phyloP scores from a whole-genome alignment of 2,329 filamentous ascomycete species.

The Talaromyces funiculosus region DNA sequence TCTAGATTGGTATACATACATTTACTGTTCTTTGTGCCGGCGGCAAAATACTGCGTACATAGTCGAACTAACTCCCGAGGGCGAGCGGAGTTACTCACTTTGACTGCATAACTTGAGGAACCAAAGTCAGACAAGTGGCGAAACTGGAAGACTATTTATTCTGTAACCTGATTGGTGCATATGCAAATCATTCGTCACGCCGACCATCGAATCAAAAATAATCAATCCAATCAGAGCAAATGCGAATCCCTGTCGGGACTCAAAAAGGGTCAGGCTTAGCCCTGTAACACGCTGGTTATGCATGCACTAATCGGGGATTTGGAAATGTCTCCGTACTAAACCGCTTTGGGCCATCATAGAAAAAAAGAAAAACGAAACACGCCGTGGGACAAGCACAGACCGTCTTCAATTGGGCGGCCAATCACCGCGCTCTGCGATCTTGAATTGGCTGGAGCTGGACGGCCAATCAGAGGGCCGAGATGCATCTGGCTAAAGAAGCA shows the following conservation, averaged over 20 bases:
- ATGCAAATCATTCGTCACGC: neutral
- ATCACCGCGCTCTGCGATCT: neutral
- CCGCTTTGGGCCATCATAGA: neutral
- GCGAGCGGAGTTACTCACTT: neutral
- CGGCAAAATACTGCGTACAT: too few species aligned
- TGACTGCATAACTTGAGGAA: neutral
- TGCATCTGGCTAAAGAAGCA: neutral
- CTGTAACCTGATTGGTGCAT: neutral
- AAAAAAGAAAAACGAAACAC: neutral
- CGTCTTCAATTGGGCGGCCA: conserved; percentile 6
- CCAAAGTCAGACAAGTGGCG: neutral
- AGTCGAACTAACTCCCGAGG: neutral
- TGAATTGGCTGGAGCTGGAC: too few species aligned
- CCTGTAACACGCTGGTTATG: neutral
- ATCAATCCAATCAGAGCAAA: neutral
- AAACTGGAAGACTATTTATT: neutral
- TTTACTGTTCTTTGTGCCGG: too few species aligned
- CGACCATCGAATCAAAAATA: neutral
- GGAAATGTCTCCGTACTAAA: neutral
- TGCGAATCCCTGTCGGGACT: neutral
- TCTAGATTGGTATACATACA: neutral
- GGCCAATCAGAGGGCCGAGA: neutral
- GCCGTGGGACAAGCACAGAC: conserved; percentile 7
- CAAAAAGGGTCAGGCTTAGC: neutral
- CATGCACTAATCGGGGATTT: neutral